phyloP scores from a whole-genome alignment of 1,284 basidiomycete genomes.

The Peniophora sp. region DNA sequence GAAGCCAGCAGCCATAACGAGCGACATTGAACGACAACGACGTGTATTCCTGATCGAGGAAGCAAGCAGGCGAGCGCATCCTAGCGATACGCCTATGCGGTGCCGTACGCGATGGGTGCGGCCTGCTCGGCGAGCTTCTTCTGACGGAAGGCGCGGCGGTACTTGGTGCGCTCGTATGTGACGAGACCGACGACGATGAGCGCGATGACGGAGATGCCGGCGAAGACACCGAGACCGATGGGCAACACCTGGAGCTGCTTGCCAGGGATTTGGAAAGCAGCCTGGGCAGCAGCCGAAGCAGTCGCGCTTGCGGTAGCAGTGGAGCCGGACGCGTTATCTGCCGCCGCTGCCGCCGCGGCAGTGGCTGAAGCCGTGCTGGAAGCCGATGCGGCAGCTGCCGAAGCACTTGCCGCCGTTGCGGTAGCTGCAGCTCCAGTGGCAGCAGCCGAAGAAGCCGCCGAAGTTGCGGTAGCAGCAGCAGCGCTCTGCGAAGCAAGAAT shows the following conservation, averaged over 20 bases:
- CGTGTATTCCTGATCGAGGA: no score
- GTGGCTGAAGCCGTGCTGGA: constrained; percentile 11
- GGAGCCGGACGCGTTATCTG: constrained; percentile 14
- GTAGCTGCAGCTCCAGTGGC: constrained; percentile 4
- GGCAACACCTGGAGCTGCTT: constrained; percentile 68
- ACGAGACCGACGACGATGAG: constrained; percentile 73
- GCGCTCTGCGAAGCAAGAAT: neutral
- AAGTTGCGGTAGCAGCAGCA: neutral
- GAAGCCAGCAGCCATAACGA: no score
- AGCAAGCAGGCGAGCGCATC: no score
- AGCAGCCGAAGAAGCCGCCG: constrained; percentile 3
- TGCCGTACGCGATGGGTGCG: neutral
- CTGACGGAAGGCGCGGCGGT: constrained; percentile 72
- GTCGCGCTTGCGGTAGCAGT: constrained; percentile 34
- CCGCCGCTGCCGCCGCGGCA: constrained; percentile 11
- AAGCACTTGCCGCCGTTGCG: neutral
- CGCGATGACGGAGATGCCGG: constrained; percentile 72
- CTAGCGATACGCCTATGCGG: no score
- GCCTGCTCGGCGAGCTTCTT: constrained; percentile 62
- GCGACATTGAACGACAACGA: no score
- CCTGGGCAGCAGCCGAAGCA: constrained; percentile 21
- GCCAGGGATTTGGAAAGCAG: constrained; percentile 59
- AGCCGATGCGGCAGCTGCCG: constrained; percentile 5
- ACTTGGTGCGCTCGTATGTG: constrained; percentile 75
- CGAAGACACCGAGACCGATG: constrained; percentile 74